Base-by-base conservation (phyloP, 352 stramenopile species). In the Pythium brachiatum region DNA sequence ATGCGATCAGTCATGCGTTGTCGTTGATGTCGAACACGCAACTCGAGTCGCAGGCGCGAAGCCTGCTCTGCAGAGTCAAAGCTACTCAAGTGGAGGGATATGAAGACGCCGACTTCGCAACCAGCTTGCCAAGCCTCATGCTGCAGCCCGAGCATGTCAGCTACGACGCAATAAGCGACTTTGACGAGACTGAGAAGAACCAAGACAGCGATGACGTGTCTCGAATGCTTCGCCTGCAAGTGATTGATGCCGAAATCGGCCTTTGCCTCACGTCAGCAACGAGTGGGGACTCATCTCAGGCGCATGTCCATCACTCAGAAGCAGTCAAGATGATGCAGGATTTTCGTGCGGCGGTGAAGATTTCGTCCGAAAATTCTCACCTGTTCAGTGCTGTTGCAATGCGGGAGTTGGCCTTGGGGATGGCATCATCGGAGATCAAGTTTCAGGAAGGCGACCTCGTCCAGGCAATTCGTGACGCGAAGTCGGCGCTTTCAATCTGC, bases 401-500 rank as follows among this genome's bases (percentile, higher is more conserved):
- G 62, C 77, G 83, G 2, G 79, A 92, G 41, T 50, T 87, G 7
- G 46, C 85, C 20, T 43, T 87, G 27, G 75, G 79, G 15, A 56
- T 75, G 47, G 68, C 86, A 36, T 34, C 84, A 29, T 89, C 80
- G 0, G 74, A 90, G 34, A 74, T 88, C 43, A 44, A 76, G 44
- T 88, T 90, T 62, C 64, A 56, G 3, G 66, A 80, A 74, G 80
- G 83, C 2, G 64, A 68, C 43, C 68, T 61, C 13, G 61, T 69
- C 18, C 57, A 57, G 21, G 77, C 83, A n/a, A 78, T 92, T 32
- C 50, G 50, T 15, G 75, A 89, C 60, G 74, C 75, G 15, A 92
- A 89, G 61, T 59, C 67, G 25, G 82, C 80, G 18, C 62, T 92
- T 3, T 80, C 73, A 8, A 75, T 92, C 55, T 92, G 80, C 53